Evolutionary conservation across 257 asterid genomes (phyloP), one percentile per base, ranked within the genome.

Genomic region (Cordia subcordata): DNA sequence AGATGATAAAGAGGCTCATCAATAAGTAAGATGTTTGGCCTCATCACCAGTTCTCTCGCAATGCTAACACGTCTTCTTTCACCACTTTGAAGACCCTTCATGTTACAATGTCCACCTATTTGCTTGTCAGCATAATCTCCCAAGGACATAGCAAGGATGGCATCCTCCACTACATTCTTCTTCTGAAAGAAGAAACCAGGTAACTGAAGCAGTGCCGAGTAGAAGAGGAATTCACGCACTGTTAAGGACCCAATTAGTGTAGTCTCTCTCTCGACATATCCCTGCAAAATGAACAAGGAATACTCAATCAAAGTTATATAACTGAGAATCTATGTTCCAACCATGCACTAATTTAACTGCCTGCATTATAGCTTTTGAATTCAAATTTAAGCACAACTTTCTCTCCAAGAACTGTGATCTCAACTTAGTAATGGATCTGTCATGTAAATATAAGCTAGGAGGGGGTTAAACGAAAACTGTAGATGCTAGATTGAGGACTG

Each of bases 1-100:
- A 93, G 99, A 64, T 82, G 96, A 75, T 86, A 93, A 54, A 93
- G 96, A 69, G 99, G 99, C 76, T 93, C 99, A 20, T 93, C 99
- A 55, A 93, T 85, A 67, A 93, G 89, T 69, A 93, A 53, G 72
- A 85, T 75, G 63, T 83, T 89, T 1, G 99, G 99, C 69, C 97
- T 89, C 94, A 75, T 89, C 63, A 93, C 95, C 58, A 93, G 95
- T 79, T 93, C 99, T 79, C 99, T 77, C 40, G 99, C 99, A 77
- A 93, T 93, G 57, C 94, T 80, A 62, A 89, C 85, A 38, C 99
- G 89, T 60, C 97, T 78, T 80, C 89, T 84, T 81, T 93, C 99
- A 42, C 99, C 99, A 64, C 84, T 81, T 35, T 77, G 85, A 66
- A 93, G 96, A 68, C 97, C 96, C 77, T 87, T 93, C 95, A 82